These are phyloP conservation scores for Pichia californica DNA, from an alignment of 805 yeast species.

Conservation along the genomic window DNA sequence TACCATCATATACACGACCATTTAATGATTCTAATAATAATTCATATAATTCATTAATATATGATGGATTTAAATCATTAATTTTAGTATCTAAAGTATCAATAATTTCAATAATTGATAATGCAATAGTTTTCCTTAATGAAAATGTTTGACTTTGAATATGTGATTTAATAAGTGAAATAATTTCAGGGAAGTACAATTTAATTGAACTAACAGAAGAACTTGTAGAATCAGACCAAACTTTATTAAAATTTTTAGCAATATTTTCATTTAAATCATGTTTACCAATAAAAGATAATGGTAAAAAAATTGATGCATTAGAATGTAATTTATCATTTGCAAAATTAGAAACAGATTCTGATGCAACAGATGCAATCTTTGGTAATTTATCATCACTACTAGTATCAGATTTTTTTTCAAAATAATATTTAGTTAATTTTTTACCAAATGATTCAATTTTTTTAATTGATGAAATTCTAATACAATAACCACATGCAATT, in stretches of 20 bases:
- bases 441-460: conserved; percentile 48
- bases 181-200: conserved; percentile 65
- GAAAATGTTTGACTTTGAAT: conserved; percentile 54
- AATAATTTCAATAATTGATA: conserved; percentile 55
- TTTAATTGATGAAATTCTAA: conserved; percentile 52
- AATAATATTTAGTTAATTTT: conserved; percentile 48
- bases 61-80: conserved; percentile 12
- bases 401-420: conserved; percentile 33
- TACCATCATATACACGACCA: conserved; percentile 88
- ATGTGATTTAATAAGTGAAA: conserved; percentile 41
- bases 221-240: conserved; percentile 74
- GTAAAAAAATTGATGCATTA: conserved; percentile 60
- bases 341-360: conserved; percentile 60
- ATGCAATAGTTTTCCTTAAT: conserved; percentile 65
- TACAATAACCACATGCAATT: conserved; percentile 69
- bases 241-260: conserved; percentile 44
- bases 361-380: conserved; percentile 51
- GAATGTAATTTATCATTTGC: conserved; percentile 61
- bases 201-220: conserved; percentile 68
- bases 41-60: conserved; percentile 36
- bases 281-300: conserved; percentile 72
- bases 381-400: conserved; percentile 35
- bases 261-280: conserved; percentile 52
- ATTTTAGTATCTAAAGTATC: conserved; percentile 33
- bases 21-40: conserved; percentile 53